Conservation (phyloP, 768 basidiomycete genomes). For the Suillus americanus region DNA sequence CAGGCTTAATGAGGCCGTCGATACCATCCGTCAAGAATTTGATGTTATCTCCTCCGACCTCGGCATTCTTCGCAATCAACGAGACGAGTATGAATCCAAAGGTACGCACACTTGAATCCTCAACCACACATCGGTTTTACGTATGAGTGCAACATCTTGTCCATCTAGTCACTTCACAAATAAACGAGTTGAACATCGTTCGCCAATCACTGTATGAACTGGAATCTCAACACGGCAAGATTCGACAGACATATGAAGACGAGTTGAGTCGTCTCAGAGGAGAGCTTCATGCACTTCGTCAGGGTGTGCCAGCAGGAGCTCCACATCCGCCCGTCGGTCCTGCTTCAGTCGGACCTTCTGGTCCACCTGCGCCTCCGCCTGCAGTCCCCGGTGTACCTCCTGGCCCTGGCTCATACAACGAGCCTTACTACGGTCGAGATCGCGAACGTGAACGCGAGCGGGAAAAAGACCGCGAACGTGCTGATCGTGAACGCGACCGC, state of each 20-base stretch:
- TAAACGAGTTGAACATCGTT: constrained; percentile 88
- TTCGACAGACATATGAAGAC: constrained; percentile 84
- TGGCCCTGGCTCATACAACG: constrained; percentile 34
- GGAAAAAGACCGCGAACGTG: constrained; percentile 42
- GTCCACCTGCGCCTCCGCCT: constrained; percentile 32
- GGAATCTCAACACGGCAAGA: constrained; percentile 83
- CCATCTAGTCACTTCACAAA: constrained; percentile 68
- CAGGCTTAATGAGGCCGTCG: constrained; percentile 76
- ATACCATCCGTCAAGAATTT: constrained; percentile 81
- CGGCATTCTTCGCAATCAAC: constrained; percentile 64
- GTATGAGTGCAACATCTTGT: constrained; percentile 13
- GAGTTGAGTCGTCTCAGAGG: constrained; percentile 72
- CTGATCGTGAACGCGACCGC: constrained; percentile 37
- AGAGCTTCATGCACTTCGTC: constrained; percentile 59
- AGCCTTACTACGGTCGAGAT: constrained; percentile 39
- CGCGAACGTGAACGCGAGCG: constrained; percentile 40
- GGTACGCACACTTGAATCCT: constrained; percentile 46
- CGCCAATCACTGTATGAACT: constrained; percentile 90
- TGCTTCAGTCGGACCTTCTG: constrained; percentile 33
- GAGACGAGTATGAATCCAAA: constrained; percentile 90
- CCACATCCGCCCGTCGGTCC: constrained; percentile 35
- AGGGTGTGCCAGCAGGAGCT: constrained; percentile 34
- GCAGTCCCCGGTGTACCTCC: constrained; percentile 30
- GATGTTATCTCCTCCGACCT: constrained; percentile 72
- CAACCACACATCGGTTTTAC: not conserved